Evolutionary conservation across 2,329 filamentous ascomycete genomes (phyloP), one percentile per base, ranked within the genome.

Genomic region (Xylaria sp.): DNA sequence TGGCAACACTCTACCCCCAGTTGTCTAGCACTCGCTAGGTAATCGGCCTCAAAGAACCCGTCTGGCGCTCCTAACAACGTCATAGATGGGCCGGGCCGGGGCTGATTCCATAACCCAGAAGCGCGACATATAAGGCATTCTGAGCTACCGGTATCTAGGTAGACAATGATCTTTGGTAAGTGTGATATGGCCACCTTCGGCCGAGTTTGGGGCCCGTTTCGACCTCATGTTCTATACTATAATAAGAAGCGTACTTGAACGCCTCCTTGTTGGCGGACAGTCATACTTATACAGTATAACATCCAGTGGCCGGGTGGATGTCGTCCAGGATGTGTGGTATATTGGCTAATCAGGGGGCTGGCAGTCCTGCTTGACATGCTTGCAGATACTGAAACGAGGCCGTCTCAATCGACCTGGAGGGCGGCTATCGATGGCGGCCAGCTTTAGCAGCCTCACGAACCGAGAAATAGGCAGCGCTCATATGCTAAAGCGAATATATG

Each of bases 351-450:
- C 21, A 50, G 44, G 37, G 25, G 35, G 55, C 27, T 63, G 60
- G 60, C 60, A 32, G 44, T 12, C 47, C 48, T 54, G 44, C 50
- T 55, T 51, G 63, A 55, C 48, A 47, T 47, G 18, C 44, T 23
- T 65, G 57, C 55, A 65, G 37, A 54, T 37, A 16, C n/a, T 65
- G 37, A 65, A 55, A 65, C 57, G 12, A 40, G 53, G 66, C 44
- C 55, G 18, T 62, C 42, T 35, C 35, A 27, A 59, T 21, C 27
- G 54, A 37, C 55, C 51, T 27, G 9, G n/a, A 27, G 61, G 61
- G 61, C 29, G 47, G 23, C 53, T 35, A 53, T 44, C 12, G 6
- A 16, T 32, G 23, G 35, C 23, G 64, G 47, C 53, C 61, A 32
- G 25, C 23, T 62, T 32, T 37, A 23, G 47, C 12, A 53, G 65